phyloP scores from a whole-genome alignment of 257 asterid species.

The Solanum chilense region DNA sequence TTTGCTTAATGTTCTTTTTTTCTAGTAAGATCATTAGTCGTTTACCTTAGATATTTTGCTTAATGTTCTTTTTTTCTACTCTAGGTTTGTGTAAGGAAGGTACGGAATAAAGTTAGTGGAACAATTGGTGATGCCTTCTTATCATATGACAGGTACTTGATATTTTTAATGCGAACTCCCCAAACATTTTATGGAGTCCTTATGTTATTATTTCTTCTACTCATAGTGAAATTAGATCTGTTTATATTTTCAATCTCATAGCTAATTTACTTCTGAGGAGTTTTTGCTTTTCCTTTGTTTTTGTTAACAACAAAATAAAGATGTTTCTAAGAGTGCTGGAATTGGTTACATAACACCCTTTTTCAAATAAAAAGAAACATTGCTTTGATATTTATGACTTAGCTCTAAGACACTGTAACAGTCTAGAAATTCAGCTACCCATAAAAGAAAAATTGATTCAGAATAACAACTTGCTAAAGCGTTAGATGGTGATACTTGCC shows the following conservation, averaged over 20 bases:
- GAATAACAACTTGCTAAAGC: not conserved
- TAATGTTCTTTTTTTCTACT: not conserved
- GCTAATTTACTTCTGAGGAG: not conserved
- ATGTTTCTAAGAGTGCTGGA: not conserved
- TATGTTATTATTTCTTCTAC: not conserved
- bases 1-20: not conserved
- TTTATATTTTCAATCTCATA: not conserved
- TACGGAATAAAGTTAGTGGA: conserved; percentile 87
- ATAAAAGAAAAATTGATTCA: not conserved
- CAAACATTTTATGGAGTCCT: not conserved
- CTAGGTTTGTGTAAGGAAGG: conserved; percentile 88
- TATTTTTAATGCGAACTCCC: not conserved
- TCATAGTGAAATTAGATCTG: not conserved
- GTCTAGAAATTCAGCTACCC: not conserved
- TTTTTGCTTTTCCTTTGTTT: not conserved
- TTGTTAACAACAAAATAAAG: not conserved
- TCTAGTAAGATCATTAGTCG: not conserved
- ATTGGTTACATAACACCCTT: not conserved
- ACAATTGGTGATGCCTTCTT: conserved; percentile 80
- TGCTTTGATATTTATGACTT: not conserved
- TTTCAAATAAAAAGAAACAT: not conserved
- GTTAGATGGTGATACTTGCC: not conserved
- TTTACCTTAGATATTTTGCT: not conserved
- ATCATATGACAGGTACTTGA: conserved; percentile 62
- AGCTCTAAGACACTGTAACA: too few relatives aligned